Percentiles rank a stretch among this genome's conserved stretches.
Evolutionary conservation across 73 alveolate genomes (phyloP).

Genomic region (Stentor coeruleus): DNA sequence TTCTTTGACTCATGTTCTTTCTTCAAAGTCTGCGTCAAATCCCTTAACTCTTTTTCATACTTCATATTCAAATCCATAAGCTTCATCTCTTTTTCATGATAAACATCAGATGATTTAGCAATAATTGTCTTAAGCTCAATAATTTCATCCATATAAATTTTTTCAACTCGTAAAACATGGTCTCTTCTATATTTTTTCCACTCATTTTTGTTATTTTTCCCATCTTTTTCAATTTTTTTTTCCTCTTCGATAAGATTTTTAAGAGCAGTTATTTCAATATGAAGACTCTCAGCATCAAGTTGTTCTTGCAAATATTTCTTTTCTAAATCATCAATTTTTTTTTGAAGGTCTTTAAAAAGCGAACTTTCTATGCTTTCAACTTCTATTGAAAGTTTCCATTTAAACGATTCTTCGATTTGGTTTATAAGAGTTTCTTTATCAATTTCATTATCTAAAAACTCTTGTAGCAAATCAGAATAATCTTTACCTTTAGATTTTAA

Average conservation of each 20-base stretch:
- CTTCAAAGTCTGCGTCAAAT: background rate
- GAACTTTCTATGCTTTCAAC: background rate
- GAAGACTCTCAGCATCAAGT: background rate
- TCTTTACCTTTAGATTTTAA: background rate
- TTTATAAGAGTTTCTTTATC: background rate
- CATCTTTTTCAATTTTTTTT: background rate
- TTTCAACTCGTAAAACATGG: constrained; percentile 7
- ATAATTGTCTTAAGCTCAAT: background rate
- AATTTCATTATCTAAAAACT: background rate
- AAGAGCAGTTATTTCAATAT: background rate
- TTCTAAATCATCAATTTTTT: background rate
- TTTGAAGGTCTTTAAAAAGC: too few relatives aligned
- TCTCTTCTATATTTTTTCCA: constrained; percentile 14
- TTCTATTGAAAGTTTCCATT: background rate
- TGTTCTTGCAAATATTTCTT: background rate
- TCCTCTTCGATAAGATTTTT: background rate
- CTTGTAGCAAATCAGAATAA: background rate
- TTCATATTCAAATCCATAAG: background rate
- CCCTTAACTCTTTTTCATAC: background rate
- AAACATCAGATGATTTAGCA: too few relatives aligned
- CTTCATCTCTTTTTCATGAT: background rate
- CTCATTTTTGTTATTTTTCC: background rate
- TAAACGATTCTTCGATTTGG: background rate
- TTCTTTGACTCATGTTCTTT: constrained; percentile 15
- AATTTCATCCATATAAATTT: background rate